Evolutionary conservation across 495 filamentous ascomycete species (phyloP).

Genomic region (Amorphotheca resinae): DNA sequence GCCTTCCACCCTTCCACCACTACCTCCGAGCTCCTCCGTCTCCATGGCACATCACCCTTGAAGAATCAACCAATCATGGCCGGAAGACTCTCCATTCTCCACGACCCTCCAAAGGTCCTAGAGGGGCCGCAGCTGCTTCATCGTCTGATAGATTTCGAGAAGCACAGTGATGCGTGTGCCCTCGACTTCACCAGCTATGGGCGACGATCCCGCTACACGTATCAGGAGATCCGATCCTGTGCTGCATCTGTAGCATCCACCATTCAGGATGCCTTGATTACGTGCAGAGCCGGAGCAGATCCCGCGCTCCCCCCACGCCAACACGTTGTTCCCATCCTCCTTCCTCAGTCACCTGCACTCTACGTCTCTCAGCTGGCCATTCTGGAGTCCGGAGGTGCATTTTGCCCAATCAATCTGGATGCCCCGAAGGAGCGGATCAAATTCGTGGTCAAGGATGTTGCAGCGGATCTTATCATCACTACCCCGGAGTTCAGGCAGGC

Average conservation of each 20-base stretch:
- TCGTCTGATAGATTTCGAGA: conserved; percentile 35
- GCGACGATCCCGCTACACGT: conserved; percentile 9
- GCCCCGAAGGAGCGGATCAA: conserved; percentile 56
- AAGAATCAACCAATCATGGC: conserved; percentile 10
- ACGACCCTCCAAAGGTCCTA: conserved; percentile 39
- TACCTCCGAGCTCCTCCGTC: too few relatives aligned
- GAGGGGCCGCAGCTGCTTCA: conserved; percentile 54
- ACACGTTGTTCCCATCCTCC: conserved; percentile 55
- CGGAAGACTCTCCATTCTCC: conserved; percentile 39
- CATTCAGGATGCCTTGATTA: conserved; percentile 4
- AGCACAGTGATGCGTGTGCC: conserved; percentile 9
- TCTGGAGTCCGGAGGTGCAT: conserved; percentile 64
- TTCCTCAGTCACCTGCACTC: conserved; percentile 56
- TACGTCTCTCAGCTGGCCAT: conserved; percentile 63
- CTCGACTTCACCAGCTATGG: conserved; percentile 13
- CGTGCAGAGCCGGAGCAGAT: background rate
- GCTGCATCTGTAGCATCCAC: conserved; percentile 4
- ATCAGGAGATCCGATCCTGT: conserved; percentile 11
- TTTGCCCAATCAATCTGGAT: conserved; percentile 66
- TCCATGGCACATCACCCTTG: background rate
- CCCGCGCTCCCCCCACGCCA: conserved; percentile 4
- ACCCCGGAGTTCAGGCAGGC: conserved; percentile 23
- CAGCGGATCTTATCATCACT: conserved; percentile 42
- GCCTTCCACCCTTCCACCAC: too few relatives aligned
- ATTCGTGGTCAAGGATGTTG: conserved; percentile 61